Evolutionary conservation across 2,329 filamentous ascomycete genomes (phyloP).

Genomic region (Bipolaris cookei): DNA sequence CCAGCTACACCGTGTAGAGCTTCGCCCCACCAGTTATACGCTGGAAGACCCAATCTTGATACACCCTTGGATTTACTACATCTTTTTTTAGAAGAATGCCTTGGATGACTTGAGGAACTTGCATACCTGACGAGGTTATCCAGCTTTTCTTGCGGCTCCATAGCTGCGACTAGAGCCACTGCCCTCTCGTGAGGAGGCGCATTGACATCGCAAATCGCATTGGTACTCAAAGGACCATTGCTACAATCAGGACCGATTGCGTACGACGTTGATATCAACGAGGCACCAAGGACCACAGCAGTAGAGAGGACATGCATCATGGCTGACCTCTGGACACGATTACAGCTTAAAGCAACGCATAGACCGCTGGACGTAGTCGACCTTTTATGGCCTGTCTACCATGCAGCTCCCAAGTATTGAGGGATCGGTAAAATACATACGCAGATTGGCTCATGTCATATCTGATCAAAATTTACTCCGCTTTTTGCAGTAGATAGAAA

Average conservation of each 20-base stretch:
- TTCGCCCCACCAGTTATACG: constrained; percentile 63
- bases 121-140: constrained; percentile 31
- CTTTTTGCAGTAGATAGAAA: neutral
- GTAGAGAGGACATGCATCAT: constrained; percentile 10
- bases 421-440: neutral
- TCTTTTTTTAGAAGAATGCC: constrained; percentile 53
- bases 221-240: constrained; percentile 57
- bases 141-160: constrained; percentile 62
- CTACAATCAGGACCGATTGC: constrained; percentile 55
- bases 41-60: constrained; percentile 61
- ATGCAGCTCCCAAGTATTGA: neutral
- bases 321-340: neutral
- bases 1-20: constrained; percentile 67
- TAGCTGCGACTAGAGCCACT: constrained; percentile 57
- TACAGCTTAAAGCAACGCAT: neutral
- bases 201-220: constrained; percentile 57
- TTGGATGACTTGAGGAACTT: constrained; percentile 13
- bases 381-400: neutral
- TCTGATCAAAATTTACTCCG: neutral
- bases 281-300: constrained; percentile 7
- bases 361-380: neutral
- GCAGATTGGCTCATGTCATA: neutral
- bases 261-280: constrained; percentile 4
- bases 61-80: constrained; percentile 57
- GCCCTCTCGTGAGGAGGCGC: constrained; percentile 51